These are phyloP conservation scores for Withania somnifera DNA, from an alignment of 305 asterid genomes.

Conservation along the genomic window DNA sequence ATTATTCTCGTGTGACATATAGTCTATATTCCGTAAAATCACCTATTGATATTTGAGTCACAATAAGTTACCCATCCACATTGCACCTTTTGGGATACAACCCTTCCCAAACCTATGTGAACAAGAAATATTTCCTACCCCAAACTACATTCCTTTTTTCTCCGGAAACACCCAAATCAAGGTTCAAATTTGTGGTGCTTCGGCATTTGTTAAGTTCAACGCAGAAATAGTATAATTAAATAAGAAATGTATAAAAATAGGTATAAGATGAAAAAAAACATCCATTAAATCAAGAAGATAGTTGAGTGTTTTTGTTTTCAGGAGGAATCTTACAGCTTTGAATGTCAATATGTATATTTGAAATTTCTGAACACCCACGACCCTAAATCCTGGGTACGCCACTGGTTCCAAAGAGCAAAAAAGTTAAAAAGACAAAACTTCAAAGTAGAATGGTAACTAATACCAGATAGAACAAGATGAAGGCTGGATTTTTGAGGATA, in stretches of 20 bases:
- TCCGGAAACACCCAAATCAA: not conserved
- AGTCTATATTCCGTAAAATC: not conserved
- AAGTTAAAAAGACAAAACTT: not conserved
- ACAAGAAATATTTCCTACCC: not conserved
- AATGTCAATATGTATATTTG: too few relatives aligned
- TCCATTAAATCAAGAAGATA: too few relatives aligned
- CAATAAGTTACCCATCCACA: fast-evolving
- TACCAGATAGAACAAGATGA: not conserved
- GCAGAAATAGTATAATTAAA: too few relatives aligned
- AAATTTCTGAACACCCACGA: too few relatives aligned
- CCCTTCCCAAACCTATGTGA: not conserved
- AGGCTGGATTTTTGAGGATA: not conserved
- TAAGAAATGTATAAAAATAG: too few relatives aligned
- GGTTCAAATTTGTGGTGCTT: too few relatives aligned
- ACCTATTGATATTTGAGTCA: fast-evolving
- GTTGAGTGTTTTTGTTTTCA: too few relatives aligned
- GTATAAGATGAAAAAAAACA: too few relatives aligned
- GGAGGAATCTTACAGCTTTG: too few relatives aligned
- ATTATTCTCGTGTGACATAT: not conserved
- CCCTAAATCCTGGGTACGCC: too few relatives aligned
- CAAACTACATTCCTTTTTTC: too few relatives aligned
- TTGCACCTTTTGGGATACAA: not conserved
- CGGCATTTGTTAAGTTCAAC: too few relatives aligned
- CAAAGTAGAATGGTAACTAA: not conserved
- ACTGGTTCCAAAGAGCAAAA: not conserved